A percentile compares a stretch with the other conserved stretches of the same genome.
Evolutionary conservation across 2,329 filamentous ascomycete species (phyloP).

Genomic region (Gliomastix tumulicola): DNA sequence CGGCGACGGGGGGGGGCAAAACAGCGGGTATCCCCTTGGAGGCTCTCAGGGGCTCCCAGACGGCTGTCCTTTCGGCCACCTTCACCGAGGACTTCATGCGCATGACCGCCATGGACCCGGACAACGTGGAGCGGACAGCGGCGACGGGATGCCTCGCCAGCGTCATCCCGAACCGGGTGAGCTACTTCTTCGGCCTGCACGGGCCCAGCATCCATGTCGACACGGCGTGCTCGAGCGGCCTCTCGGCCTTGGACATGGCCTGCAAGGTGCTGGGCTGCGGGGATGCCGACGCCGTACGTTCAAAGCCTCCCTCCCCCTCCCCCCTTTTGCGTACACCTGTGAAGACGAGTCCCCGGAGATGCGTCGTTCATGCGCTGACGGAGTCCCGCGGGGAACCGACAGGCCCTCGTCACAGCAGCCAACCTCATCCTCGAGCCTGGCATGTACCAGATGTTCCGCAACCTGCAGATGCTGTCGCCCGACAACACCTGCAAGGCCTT

Average conservation of each 20-base stretch:
- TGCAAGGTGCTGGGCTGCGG: slow-evolving; percentile 31
- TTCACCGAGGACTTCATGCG: slow-evolving; percentile 27
- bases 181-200: slow-evolving; percentile 23
- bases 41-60: slow-evolving; percentile 16
- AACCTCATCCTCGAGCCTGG: slow-evolving; percentile 11
- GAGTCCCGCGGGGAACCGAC: neutral
- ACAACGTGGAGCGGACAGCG: slow-evolving; percentile 20
- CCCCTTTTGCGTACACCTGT: too few species aligned
- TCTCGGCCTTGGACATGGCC: slow-evolving; percentile 9
- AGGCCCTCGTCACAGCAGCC: slow-evolving; percentile 10
- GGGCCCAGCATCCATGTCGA: slow-evolving; percentile 11
- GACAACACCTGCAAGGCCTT: slow-evolving; percentile 8
- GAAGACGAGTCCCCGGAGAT: too few species aligned
- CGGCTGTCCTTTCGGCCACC: slow-evolving; percentile 26
- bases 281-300: slow-evolving; percentile 18
- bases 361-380: neutral
- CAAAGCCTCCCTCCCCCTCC: too few species aligned
- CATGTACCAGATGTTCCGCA: slow-evolving; percentile 6
- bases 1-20: neutral
- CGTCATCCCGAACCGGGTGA: slow-evolving; percentile 29
- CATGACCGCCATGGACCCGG: slow-evolving; percentile 22
- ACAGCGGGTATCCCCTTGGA: slow-evolving; percentile 22
- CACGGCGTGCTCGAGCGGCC: slow-evolving; percentile 10
- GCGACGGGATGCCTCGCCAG: slow-evolving; percentile 20
- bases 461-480: slow-evolving; percentile 6